phyloP scores from a whole-genome alignment of 1,284 basidiomycete species.

The Chondrostereum purpureum region DNA sequence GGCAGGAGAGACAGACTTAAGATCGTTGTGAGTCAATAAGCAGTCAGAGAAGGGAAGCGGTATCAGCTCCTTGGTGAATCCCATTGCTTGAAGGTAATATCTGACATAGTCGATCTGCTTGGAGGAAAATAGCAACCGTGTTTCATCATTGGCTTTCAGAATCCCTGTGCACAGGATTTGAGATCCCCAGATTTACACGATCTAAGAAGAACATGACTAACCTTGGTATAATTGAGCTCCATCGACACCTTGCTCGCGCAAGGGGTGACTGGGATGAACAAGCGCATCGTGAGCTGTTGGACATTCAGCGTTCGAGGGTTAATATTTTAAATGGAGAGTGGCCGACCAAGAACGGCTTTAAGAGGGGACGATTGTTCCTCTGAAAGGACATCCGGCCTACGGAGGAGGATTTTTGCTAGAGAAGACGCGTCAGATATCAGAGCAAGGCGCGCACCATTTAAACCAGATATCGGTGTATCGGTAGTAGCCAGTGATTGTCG shows the following conservation, averaged over 20 bases:
- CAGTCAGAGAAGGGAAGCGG: conserved; percentile 70
- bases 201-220: too few species aligned
- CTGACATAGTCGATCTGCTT: conserved; percentile 79
- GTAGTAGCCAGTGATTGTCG: conserved; percentile 64
- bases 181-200: too few species aligned
- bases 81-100: conserved; percentile 76
- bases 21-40: conserved; percentile 47
- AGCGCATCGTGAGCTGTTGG: conserved; percentile 51
- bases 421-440: background rate
- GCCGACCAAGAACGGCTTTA: conserved; percentile 54
- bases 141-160: conserved; percentile 56
- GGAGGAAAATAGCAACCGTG: conserved; percentile 71
- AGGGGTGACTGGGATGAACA: conserved; percentile 65
- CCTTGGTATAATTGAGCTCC: conserved; percentile 69
- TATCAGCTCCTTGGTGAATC: conserved; percentile 56
- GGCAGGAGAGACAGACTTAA: conserved; percentile 52
- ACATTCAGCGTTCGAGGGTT: background rate
- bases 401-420: background rate
- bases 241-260: conserved; percentile 51
- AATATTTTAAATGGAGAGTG: background rate
- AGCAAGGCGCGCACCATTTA: conserved; percentile 14
- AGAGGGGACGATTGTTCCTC: conserved; percentile 40
- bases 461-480: conserved; percentile 76
- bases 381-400: conserved; percentile 6
- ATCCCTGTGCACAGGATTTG: background rate